Conservation (phyloP, 148 eudicot genomes). For the Cornus florida region DNA sequence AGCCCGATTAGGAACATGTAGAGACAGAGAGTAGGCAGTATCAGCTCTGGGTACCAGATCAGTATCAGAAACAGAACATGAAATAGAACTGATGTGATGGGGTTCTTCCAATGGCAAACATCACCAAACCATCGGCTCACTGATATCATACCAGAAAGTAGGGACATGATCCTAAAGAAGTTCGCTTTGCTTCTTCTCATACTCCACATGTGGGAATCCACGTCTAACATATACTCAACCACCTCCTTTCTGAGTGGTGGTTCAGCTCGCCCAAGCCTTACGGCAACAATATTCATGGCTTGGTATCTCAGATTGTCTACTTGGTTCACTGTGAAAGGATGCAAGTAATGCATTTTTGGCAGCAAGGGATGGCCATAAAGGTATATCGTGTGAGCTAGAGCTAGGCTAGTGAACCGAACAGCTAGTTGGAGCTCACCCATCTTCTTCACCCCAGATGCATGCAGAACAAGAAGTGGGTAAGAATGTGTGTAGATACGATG, state of each 20-base stretch:
- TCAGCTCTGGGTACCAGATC: slow-evolving; percentile 41
- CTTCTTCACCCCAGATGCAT: slow-evolving; percentile 35
- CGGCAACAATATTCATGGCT: slow-evolving; percentile 39
- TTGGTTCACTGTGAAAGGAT: slow-evolving; percentile 49
- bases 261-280: slow-evolving; percentile 37
- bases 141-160: slow-evolving; percentile 29
- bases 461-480: slow-evolving; percentile 38
- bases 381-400: slow-evolving; percentile 34
- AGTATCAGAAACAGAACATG: slow-evolving; percentile 41
- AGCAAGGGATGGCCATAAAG: slow-evolving; percentile 38
- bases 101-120: slow-evolving; percentile 41
- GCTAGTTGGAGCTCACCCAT: slow-evolving; percentile 52
- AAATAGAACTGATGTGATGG: slow-evolving; percentile 33
- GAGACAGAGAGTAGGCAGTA: slow-evolving; percentile 39
- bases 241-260: slow-evolving; percentile 42
- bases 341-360: slow-evolving; percentile 43
- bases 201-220: slow-evolving; percentile 50
- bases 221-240: slow-evolving; percentile 45
- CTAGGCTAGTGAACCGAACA: slow-evolving; percentile 33
- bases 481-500: slow-evolving; percentile 34
- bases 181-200: slow-evolving; percentile 54
- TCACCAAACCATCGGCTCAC: slow-evolving; percentile 30
- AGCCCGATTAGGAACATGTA: slow-evolving; percentile 43
- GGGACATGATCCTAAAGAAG: slow-evolving; percentile 43
- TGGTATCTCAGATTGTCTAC: slow-evolving; percentile 40